phyloP scores from a whole-genome alignment of 202 grass and related monocot genomes.

The Carex arenaria region DNA sequence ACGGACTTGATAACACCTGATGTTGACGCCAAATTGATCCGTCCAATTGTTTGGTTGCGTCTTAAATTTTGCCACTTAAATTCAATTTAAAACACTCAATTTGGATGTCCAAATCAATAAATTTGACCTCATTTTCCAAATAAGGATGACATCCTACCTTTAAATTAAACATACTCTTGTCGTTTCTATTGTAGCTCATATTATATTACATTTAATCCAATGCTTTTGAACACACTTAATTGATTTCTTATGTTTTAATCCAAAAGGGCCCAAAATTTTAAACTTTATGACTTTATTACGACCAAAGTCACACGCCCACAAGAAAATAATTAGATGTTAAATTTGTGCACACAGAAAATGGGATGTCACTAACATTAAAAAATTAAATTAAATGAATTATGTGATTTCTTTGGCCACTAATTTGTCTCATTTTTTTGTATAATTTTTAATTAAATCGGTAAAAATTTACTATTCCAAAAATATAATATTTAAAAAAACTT shows the following conservation, averaged over 20 bases:
- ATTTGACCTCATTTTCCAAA: not conserved
- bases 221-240: not conserved
- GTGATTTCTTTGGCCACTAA: not conserved
- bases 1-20: not conserved
- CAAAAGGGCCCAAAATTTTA: not conserved
- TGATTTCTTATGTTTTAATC: not conserved
- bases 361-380: not conserved
- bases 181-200: not conserved
- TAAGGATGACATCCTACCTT: not conserved
- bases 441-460: not conserved
- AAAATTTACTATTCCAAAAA: not conserved
- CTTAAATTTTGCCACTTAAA: not conserved
- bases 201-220: not conserved
- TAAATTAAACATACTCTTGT: not conserved
- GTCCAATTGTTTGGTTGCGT: constrained; percentile 1
- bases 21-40: not conserved
- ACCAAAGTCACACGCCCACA: not conserved
- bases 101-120: not conserved
- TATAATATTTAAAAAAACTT: not conserved
- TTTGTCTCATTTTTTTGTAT: not conserved
- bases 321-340: not conserved
- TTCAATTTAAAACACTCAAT: not conserved
- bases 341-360: not conserved
- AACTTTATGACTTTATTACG: not conserved
- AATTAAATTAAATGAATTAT: not conserved